Evolutionary conservation across 2,329 filamentous ascomycete genomes (phyloP).

Genomic region (Diaporthe humulicola): DNA sequence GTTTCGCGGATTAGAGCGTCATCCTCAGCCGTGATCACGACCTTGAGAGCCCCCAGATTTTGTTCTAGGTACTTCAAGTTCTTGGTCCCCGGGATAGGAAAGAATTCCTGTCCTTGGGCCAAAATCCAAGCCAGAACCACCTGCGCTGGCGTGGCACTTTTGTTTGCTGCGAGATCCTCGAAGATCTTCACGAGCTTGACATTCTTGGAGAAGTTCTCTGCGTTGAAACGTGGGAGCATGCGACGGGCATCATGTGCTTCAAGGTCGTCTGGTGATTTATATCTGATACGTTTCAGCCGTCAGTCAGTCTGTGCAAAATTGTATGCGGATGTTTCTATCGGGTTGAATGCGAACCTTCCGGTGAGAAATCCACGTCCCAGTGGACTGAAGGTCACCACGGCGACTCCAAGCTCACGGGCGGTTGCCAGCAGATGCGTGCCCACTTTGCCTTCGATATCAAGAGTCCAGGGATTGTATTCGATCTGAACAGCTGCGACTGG

Average conservation of each 20-base stretch:
- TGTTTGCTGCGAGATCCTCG: conserved; percentile 62
- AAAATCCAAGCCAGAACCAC: conserved; percentile 74
- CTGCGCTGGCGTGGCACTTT: conserved; percentile 68
- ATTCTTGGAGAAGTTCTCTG: conserved; percentile 69
- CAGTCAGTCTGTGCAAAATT: not conserved
- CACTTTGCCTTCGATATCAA: conserved; percentile 69
- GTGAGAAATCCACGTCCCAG: conserved; percentile 71
- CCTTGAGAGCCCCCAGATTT: conserved; percentile 53
- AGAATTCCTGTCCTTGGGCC: conserved; percentile 70
- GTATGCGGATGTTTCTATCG: not conserved
- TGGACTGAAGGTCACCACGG: conserved; percentile 70
- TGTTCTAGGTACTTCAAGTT: conserved; percentile 61
- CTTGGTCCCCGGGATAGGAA: conserved; percentile 69
- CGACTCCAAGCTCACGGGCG: conserved; percentile 69
- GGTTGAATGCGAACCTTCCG: conserved; percentile 48
- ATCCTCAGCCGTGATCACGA: conserved; percentile 52
- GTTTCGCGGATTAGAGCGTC: conserved; percentile 49
- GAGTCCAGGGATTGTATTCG: conserved; percentile 66
- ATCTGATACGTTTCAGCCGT: conserved; percentile 41
- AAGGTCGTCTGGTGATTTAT: conserved; percentile 61
- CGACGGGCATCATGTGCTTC: conserved; percentile 62
- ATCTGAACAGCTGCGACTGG: conserved; percentile 66
- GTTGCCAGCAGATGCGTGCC: conserved; percentile 64
- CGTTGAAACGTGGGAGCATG: conserved; percentile 60
- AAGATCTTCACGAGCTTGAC: conserved; percentile 65